A percentile compares a stretch with the other conserved stretches of the same genome.
phyloP scores from a whole-genome alignment of 1,284 basidiomycete species.

The Cutaneotrichosporon dermatis region DNA sequence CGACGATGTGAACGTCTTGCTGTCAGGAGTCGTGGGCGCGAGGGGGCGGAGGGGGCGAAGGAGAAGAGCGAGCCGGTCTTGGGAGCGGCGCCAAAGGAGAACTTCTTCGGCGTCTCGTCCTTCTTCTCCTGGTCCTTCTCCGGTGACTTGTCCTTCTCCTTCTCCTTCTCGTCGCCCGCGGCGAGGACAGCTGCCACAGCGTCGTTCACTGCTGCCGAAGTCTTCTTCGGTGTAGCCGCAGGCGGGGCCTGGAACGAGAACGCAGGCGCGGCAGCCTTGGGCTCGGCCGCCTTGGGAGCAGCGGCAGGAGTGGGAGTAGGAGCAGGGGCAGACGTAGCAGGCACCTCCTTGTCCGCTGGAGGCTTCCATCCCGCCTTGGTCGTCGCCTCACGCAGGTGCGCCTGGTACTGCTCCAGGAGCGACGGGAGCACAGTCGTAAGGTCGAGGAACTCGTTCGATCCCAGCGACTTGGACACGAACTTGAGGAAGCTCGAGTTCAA shows the following conservation, averaged over 20 bases:
- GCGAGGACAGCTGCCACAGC: constrained; percentile 36
- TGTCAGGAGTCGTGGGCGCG: constrained; percentile 34
- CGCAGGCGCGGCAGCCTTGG: constrained; percentile 29
- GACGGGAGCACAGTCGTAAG: constrained; percentile 50
- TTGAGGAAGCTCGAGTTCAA: constrained; percentile 69
- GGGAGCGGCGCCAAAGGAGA: constrained; percentile 16
- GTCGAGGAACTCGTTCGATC: constrained; percentile 72
- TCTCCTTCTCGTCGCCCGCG: constrained; percentile 20
- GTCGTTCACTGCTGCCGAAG: constrained; percentile 32
- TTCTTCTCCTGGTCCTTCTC: constrained; percentile 10
- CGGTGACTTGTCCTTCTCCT: background rate
- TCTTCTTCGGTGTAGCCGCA: constrained; percentile 19
- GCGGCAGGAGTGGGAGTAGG: background rate
- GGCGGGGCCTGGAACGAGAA: constrained; percentile 18
- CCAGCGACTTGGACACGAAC: constrained; percentile 60
- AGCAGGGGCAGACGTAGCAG: background rate
- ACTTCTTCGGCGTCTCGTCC: constrained; percentile 2
- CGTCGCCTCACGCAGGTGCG: constrained; percentile 58
- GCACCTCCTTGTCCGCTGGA: background rate
- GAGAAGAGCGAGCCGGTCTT: constrained; percentile 29
- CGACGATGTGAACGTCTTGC: constrained; percentile 34
- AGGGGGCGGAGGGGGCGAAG: constrained; percentile 37
- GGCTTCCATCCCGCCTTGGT: constrained; percentile 48
- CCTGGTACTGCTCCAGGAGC: constrained; percentile 63
- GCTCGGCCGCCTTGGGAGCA: constrained; percentile 32